phyloP scores from a whole-genome alignment of 805 yeast genomes.

The Ogataea pilisensis region DNA sequence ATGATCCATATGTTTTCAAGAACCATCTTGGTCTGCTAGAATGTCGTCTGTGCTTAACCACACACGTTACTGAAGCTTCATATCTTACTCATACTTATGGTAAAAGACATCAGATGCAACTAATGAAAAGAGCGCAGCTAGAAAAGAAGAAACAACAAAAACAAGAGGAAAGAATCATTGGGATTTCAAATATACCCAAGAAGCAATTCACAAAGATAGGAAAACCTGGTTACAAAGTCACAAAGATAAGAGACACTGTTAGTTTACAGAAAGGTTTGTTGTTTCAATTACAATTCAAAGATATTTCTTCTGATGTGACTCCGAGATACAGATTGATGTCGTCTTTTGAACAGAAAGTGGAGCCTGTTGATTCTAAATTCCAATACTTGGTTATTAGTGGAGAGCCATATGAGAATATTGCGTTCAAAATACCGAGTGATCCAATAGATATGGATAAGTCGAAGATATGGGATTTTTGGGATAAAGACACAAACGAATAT shows the following conservation, averaged over 20 bases:
- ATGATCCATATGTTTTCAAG: conserved; percentile 79
- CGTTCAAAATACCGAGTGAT: conserved; percentile 64
- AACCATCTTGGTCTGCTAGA: conserved; percentile 83
- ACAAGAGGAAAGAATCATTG: conserved; percentile 11
- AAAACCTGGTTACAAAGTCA: conserved; percentile 63
- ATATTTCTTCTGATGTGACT: conserved; percentile 37
- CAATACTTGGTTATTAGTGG: conserved; percentile 80
- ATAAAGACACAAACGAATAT: conserved; percentile 60
- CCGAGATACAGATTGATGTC: conserved; percentile 78
- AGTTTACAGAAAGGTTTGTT: conserved; percentile 60
- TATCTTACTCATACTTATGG: conserved; percentile 85
- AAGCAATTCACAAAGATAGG: conserved; percentile 60
- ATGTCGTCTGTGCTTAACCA: conserved; percentile 78
- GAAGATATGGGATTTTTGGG: conserved; percentile 70
- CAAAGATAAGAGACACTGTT: conserved; percentile 62
- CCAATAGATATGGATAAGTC: conserved; percentile 42
- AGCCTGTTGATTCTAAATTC: conserved; percentile 40
- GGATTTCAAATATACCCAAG: conserved; percentile 39
- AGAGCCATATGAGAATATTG: conserved; percentile 84
- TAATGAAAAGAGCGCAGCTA: conserved; percentile 54
- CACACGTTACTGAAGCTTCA: conserved; percentile 75
- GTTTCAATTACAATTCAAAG: conserved; percentile 55
- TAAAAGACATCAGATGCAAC: conserved; percentile 70
- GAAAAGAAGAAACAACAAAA: conserved; percentile 24
- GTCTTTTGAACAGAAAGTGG: conserved; percentile 59